Base-by-base conservation (phyloP, 176 grass and related monocot genomes). In the Oryza officinalis region DNA sequence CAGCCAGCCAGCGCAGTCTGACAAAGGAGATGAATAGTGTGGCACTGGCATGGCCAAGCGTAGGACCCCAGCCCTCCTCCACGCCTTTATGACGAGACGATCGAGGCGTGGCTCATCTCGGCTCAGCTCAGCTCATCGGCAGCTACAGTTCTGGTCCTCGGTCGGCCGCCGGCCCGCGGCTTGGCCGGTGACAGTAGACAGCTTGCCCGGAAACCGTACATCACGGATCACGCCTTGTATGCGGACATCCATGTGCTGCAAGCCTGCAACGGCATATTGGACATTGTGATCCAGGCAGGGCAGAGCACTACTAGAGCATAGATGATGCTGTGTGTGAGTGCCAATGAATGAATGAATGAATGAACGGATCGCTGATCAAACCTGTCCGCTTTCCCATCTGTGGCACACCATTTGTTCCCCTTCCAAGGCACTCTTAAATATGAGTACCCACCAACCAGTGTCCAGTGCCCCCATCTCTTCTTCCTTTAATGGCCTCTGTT, bases 91-190 rank as follows among this genome's bases (percentile, higher is more conserved):
- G 87, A 65, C 46, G 79, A 73, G 79, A 41, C 40, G 40, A 41
- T 41, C 59, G 73, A 78, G 67, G 45, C 79, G 1, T 0, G 6
- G 52, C 74, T 50, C 47, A n/a, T 20, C 47, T 50, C 14, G 1
- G 52, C 79, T 50, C 47, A n/a, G 52, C 47, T 50, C 47, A 50
- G 20, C 52, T 86, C 74, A 86, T 86, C 84, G 79, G 84, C 79
- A 79, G 84, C 79, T 74, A 90, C 84, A 90, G 88, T 68, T 68
- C 35, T 79, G 88, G 84, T 86, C 88, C 88, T 90, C 61, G 74
- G 80, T 75, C 88, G 88, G 84, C 28, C 80, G 57, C 75, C 28
- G 47, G 68, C 45, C 63, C 31, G 43, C 41, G 17, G 41, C 28
- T 32, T 31, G 72, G 57, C 57, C 57, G 57, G 50, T 57, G 50